Percentiles rank a stretch among this genome's conserved stretches.
phyloP scores from a whole-genome alignment of 768 basidiomycete genomes.

The Candolleomyces efflorescens region DNA sequence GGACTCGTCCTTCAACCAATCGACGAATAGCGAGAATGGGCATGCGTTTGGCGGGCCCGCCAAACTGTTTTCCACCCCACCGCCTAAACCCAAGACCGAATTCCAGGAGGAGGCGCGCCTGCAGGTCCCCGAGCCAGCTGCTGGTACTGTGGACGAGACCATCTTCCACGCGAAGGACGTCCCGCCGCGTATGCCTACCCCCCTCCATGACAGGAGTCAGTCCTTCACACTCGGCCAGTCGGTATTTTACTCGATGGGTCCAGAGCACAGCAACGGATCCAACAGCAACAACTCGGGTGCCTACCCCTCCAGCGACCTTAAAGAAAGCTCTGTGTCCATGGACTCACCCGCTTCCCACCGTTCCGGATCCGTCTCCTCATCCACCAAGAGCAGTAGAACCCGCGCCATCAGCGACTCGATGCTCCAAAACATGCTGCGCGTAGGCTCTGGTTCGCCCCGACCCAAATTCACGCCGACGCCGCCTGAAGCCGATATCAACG shows the following conservation, averaged over 20 bases:
- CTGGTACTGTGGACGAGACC: constrained; percentile 35
- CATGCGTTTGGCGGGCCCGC: constrained; percentile 8
- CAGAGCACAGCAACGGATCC: constrained; percentile 13
- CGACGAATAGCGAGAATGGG: constrained; percentile 17
- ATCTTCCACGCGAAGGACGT: constrained; percentile 43
- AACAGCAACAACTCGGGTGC: constrained; percentile 19
- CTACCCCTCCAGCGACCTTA: constrained; percentile 28
- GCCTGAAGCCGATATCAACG: constrained; percentile 65
- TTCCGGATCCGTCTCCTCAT: constrained; percentile 19
- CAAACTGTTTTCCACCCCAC: constrained; percentile 43
- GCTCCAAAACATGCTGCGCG: constrained; percentile 52
- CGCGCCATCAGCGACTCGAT: constrained; percentile 63
- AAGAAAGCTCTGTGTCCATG: constrained; percentile 11
- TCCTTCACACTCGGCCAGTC: constrained; percentile 67
- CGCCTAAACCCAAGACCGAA: constrained; percentile 24
- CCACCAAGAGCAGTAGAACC: constrained; percentile 35
- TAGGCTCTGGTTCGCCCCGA: constrained; percentile 19
- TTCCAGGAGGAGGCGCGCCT: constrained; percentile 14
- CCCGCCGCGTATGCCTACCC: constrained; percentile 28
- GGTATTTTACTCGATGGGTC: constrained; percentile 49
- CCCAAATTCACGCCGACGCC: constrained; percentile 15
- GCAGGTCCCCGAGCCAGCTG: constrained; percentile 13
- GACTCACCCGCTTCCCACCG: constrained; percentile 8
- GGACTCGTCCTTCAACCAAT: constrained; percentile 30
- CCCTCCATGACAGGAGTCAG: constrained; percentile 55